phyloP scores from a whole-genome alignment of 331 rosid species.

The Acacia concinna region DNA sequence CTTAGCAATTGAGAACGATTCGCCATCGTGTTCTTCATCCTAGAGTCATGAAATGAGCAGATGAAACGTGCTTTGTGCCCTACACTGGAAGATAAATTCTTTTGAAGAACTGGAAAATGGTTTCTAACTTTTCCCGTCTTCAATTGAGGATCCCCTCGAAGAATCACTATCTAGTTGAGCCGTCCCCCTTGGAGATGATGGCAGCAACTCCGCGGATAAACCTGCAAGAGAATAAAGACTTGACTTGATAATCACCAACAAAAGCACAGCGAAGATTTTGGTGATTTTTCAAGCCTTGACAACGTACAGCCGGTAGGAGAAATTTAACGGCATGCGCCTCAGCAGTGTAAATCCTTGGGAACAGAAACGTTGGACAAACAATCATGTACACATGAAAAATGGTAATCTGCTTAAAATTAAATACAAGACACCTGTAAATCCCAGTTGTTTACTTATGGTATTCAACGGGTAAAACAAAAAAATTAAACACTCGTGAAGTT shows the following conservation, averaged over 20 bases:
- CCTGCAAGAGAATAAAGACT: slow-evolving; percentile 60
- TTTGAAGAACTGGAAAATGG: not conserved
- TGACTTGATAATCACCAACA: too few species aligned
- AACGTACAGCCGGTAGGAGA: not conserved
- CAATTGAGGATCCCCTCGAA: slow-evolving; percentile 70
- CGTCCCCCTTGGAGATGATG: slow-evolving; percentile 57
- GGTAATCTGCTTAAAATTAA: not conserved
- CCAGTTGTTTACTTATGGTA: not conserved
- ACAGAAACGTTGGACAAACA: not conserved
- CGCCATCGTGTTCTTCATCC: slow-evolving; percentile 14
- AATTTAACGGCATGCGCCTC: not conserved
- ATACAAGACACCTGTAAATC: not conserved
- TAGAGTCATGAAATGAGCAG: slow-evolving; percentile 25
- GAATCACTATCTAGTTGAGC: slow-evolving; percentile 67
- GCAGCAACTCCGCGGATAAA: slow-evolving; percentile 58
- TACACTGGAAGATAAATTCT: slow-evolving; percentile 3
- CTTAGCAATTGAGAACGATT: slow-evolving; percentile 22
- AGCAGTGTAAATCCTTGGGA: not conserved
- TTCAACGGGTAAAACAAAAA: not conserved
- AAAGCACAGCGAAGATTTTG: not conserved
- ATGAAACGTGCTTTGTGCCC: slow-evolving; percentile 3
- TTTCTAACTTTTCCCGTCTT: slow-evolving; percentile 52
- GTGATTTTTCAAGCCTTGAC: not conserved
- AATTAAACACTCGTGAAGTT: not conserved
- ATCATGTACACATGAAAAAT: not conserved